Base-by-base conservation (phyloP, 306 rosid species). In the Inga oerstediana region DNA sequence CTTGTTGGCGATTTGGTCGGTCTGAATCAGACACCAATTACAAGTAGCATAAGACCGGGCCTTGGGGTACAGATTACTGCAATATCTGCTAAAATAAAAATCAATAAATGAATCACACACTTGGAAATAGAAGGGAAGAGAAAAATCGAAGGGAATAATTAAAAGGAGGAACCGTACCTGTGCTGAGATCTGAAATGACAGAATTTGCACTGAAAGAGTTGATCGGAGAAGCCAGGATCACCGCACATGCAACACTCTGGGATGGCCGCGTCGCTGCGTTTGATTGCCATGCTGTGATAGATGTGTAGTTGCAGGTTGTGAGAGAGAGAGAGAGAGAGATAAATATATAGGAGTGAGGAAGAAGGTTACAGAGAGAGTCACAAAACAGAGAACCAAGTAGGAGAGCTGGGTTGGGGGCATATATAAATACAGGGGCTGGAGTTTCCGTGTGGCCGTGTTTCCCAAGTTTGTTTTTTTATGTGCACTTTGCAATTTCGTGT, bases 231-330 rank as follows among this genome's bases (percentile, higher is more conserved):
- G 76, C 99, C 99, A 68, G 68, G 89, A 87, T 94, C 99, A 10
- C 99, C 99, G 78, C 99, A 96, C 98, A 92, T 96, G 90, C 99
- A 96, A 78, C 99, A 96, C 91, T 96, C 99, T 0, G 68, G 86
- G 75, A 62, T 68, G 56, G 79, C 45, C 67, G 75, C 72, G 44
- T 71, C 39, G 49, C 84, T 62, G 71, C 56, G 80, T 78, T 87
- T 90, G 90, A 24, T 83, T 58, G 92, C 84, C 95, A 87, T 91
- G 41, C 27, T 74, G 7, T 44, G 2, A 15, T 51, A 16, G 16
- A 7, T 17, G 20, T 20, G 11, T 2, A 24, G 51, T 9, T 34
- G 74, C 62, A 80, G 90, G 77, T 82, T 1, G 69, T 77, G 79
- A 79, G 74, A 80, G 75, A 81, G 54, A 79, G 74, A 80, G 75